A percentile compares a stretch with the other conserved stretches of the same genome.
These are phyloP conservation scores for Penicillium italicum DNA, from an alignment of 2,329 filamentous ascomycete genomes.

Conservation along the genomic window DNA sequence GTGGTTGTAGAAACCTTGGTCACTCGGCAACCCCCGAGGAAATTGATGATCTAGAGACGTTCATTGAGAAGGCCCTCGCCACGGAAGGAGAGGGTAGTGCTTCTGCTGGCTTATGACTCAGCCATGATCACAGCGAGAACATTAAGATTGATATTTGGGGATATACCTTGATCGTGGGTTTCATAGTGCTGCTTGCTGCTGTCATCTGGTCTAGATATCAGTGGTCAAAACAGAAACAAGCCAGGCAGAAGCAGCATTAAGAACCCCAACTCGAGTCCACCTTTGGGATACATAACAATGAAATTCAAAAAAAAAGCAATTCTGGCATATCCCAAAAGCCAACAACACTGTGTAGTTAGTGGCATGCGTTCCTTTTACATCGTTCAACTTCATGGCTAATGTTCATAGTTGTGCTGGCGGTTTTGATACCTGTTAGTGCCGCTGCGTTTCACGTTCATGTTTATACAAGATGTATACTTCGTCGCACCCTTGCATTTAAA, in stretches of 20 bases:
- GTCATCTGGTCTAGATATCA: conserved; percentile 20
- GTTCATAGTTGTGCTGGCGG: too few species aligned
- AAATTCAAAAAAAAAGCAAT: neutral
- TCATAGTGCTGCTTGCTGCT: conserved; percentile 26
- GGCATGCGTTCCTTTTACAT: neutral
- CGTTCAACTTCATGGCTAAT: neutral
- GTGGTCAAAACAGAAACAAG: neutral
- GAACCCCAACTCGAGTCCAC: neutral
- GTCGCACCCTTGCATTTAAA: too few species aligned
- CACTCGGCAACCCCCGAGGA: conserved; percentile 77
- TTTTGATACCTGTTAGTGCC: too few species aligned
- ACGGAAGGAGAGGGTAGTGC: conserved; percentile 37
- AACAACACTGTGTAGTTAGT: neutral
- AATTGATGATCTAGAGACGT: conserved; percentile 74
- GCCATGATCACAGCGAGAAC: conserved; percentile 4
- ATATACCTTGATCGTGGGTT: conserved; percentile 22
- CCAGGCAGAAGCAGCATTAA: conserved; percentile 7
- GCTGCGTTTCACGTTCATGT: too few species aligned
- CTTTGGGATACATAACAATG: neutral
- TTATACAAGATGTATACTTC: too few species aligned
- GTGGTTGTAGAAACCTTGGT: conserved; percentile 55
- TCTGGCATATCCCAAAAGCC: neutral
- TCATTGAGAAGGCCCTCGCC: conserved; percentile 53
- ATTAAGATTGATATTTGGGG: conserved; percentile 6
- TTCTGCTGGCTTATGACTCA: conserved; percentile 37